Percentiles rank a stretch among this genome's conserved stretches.
Evolutionary conservation across 371 early-diverging fungal genomes (phyloP).

Genomic region (Circinella umbellata): DNA sequence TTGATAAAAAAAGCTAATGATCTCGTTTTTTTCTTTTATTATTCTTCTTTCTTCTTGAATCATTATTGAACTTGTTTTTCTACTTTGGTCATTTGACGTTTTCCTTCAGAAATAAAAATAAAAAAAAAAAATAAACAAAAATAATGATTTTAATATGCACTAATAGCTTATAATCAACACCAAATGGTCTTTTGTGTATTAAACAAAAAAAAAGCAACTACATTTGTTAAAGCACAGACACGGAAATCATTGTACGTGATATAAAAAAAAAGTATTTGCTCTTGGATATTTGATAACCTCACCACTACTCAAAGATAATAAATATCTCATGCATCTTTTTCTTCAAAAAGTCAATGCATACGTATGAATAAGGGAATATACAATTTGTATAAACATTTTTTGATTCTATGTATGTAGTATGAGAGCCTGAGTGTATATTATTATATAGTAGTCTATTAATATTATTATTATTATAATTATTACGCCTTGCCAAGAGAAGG

Average conservation of each 20-base stretch:
- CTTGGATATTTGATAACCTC: not conserved
- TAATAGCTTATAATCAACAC: not conserved
- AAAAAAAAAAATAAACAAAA: too few species aligned
- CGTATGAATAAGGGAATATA: too few species aligned
- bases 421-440: too few species aligned
- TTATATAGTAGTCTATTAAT: too few species aligned
- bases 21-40: not conserved
- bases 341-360: too few species aligned
- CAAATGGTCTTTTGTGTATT: too few species aligned
- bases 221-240: slow-evolving; percentile 8
- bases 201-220: not conserved
- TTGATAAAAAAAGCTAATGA: not conserved
- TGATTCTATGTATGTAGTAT: too few species aligned
- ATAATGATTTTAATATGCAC: not conserved
- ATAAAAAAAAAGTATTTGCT: not conserved
- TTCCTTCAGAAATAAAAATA: not conserved
- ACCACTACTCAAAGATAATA: not conserved
- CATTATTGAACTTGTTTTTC: too few species aligned
- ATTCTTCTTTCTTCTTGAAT: not conserved
- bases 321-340: too few species aligned
- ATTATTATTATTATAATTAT: too few species aligned
- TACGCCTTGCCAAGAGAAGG: too few species aligned
- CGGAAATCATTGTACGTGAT: not conserved
- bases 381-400: too few species aligned
- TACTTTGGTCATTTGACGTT: not conserved